Conservation (phyloP, 2,329 filamentous ascomycete genomes). For the Graphilbum fragrans region DNA sequence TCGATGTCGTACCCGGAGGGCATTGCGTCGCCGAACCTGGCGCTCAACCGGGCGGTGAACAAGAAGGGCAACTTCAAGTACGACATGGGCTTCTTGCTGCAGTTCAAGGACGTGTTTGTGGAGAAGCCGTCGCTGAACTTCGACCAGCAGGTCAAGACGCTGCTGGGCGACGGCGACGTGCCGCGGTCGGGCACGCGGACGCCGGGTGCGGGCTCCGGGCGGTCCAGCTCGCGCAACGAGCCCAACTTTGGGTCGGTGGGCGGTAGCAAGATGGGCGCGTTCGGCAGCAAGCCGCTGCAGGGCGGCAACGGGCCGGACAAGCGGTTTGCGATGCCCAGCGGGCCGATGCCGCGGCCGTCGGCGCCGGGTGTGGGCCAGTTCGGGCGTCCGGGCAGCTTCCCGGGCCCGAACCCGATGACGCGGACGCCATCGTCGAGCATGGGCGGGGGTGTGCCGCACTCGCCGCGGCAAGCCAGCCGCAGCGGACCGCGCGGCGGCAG, state of each 20-base stretch:
- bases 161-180: conserved; percentile 61
- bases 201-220: conserved; percentile 30
- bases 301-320: conserved; percentile 67
- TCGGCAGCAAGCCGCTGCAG: conserved; percentile 54
- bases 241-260: conserved; percentile 12
- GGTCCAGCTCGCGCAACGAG: conserved; percentile 29
- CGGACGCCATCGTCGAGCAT: conserved; percentile 48
- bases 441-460: conserved; percentile 47
- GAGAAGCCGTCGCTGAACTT: conserved; percentile 95
- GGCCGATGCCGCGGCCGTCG: conserved; percentile 32
- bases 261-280: conserved; percentile 52
- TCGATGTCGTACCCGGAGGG: conserved; percentile 68
- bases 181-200: conserved; percentile 51
- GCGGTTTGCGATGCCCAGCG: conserved; percentile 56
- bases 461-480: conserved; percentile 56
- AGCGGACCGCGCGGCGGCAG: conserved; percentile 45
- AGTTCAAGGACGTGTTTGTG: conserved; percentile 92
- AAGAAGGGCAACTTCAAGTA: conserved; percentile 86
- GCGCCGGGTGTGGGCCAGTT: conserved; percentile 21
- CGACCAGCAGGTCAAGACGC: conserved; percentile 78
- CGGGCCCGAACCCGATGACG: conserved; percentile 48
- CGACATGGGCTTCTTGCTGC: conserved; percentile 86
- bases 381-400: conserved; percentile 50
- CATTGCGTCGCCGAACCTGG: conserved; percentile 82
- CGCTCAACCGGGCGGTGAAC: conserved; percentile 67